A percentile compares a stretch with the other conserved stretches of the same genome.
These are phyloP conservation scores for Podaxis sp. DNA, from an alignment of 768 basidiomycete species.

Conservation along the genomic window DNA sequence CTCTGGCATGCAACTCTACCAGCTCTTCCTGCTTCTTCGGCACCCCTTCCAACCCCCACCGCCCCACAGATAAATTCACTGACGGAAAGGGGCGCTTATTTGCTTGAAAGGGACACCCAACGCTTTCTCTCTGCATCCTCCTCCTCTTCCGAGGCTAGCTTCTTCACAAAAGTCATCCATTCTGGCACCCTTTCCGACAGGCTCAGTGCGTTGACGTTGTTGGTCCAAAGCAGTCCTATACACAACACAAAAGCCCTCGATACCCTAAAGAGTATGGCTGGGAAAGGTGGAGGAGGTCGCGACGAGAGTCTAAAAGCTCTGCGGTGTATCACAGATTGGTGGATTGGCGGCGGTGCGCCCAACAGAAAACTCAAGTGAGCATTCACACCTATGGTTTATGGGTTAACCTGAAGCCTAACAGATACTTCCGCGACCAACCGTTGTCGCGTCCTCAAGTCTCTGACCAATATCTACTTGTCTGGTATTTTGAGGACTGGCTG, in stretches of 20 bases:
- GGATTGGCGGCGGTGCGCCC: slow-evolving; percentile 92
- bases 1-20: slow-evolving; percentile 58
- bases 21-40: slow-evolving; percentile 33
- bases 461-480: slow-evolving; percentile 73
- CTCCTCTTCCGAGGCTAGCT: slow-evolving; percentile 72
- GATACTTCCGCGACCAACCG: slow-evolving; percentile 91
- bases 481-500: slow-evolving; percentile 97
- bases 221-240: slow-evolving; percentile 85
- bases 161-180: slow-evolving; percentile 81
- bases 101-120: slow-evolving; percentile 44
- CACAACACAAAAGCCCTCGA: slow-evolving; percentile 85
- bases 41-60: slow-evolving; percentile 33
- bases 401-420: slow-evolving; percentile 27
- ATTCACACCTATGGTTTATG: neutral
- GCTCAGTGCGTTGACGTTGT: slow-evolving; percentile 84
- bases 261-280: slow-evolving; percentile 71
- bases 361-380: slow-evolving; percentile 81
- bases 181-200: slow-evolving; percentile 92
- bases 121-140: slow-evolving; percentile 50
- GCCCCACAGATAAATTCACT: slow-evolving; percentile 46
- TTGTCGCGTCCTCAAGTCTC: slow-evolving; percentile 60
- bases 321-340: slow-evolving; percentile 95
- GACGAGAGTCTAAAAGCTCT: slow-evolving; percentile 91
- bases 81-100: slow-evolving; percentile 42
- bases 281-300: slow-evolving; percentile 84